phyloP scores from a whole-genome alignment of 2,329 filamentous ascomycete genomes.

The Aspergillus vadensis region DNA sequence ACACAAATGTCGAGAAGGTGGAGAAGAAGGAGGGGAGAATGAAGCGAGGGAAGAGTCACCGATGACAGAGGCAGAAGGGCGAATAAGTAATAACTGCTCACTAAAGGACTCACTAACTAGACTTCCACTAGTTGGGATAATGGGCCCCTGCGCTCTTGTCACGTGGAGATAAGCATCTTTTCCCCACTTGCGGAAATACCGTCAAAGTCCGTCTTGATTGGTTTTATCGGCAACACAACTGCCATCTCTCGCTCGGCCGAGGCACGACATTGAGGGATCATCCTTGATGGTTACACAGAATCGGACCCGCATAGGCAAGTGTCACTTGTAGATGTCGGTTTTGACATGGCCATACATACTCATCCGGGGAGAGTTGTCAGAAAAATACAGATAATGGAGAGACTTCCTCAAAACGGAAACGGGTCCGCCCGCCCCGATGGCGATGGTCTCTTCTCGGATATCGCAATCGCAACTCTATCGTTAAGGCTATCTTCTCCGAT shows the following conservation, averaged over 20 bases:
- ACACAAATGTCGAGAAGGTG: not conserved
- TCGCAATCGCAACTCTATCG: not conserved
- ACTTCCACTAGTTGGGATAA: too few relatives aligned
- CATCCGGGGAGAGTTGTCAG: not conserved
- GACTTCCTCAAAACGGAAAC: not conserved
- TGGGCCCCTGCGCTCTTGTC: not conserved
- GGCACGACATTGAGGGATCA: too few relatives aligned
- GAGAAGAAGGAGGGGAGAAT: not conserved
- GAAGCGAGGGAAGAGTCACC: not conserved
- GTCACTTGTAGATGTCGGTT: too few relatives aligned
- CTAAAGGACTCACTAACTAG: too few relatives aligned
- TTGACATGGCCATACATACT: not conserved
- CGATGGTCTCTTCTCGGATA: not conserved
- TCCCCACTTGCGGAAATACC: too few relatives aligned
- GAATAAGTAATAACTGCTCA: not conserved
- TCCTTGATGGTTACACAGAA: too few relatives aligned
- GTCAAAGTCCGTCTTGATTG: too few relatives aligned
- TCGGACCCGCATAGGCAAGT: too few relatives aligned
- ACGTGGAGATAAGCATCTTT: too few relatives aligned
- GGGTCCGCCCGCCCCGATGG: not conserved
- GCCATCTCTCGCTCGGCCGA: too few relatives aligned
- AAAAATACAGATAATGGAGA: not conserved
- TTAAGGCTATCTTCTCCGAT: not conserved
- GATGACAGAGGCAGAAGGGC: not conserved
- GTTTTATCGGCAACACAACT: too few relatives aligned